Percentiles rank a stretch among this genome's conserved stretches.
Conservation (phyloP, 2,329 filamentous ascomycete species). For the Albifimbria verrucaria region DNA sequence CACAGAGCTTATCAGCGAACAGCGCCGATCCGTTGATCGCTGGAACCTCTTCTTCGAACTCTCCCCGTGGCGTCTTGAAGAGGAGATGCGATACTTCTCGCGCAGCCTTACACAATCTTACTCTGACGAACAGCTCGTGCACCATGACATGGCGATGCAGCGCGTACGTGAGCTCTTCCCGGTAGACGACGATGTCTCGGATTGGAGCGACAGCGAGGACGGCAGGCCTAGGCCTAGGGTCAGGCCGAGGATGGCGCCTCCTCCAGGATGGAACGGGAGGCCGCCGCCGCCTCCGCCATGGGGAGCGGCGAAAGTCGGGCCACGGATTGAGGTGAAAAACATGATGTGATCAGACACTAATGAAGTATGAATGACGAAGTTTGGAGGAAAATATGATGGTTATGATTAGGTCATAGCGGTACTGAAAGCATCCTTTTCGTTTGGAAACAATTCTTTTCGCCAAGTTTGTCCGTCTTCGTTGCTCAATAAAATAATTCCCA, state of each 20-base stretch:
- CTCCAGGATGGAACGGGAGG: too few species aligned
- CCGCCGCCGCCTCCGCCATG: too few species aligned
- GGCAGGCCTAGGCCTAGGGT: background rate
- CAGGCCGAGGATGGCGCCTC: background rate
- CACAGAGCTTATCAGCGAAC: constrained; percentile 3
- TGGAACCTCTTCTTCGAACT: constrained; percentile 10
- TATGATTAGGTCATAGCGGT: too few species aligned
- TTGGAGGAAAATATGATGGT: too few species aligned
- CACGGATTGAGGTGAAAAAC: too few species aligned
- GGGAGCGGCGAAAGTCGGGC: too few species aligned
- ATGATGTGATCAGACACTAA: too few species aligned
- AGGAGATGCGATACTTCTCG: constrained; percentile 14
- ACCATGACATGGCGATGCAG: constrained; percentile 9
- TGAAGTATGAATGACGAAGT: too few species aligned
- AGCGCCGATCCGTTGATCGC: constrained; percentile 8
- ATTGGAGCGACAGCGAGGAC: background rate
- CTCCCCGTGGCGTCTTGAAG: constrained; percentile 7
- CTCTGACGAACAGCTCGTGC: constrained; percentile 11
- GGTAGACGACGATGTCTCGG: background rate
- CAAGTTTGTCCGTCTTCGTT: too few species aligned
- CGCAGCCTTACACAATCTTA: constrained; percentile 12
- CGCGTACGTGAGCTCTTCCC: constrained; percentile 9
- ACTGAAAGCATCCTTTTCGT: too few species aligned
- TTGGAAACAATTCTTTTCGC: too few species aligned
- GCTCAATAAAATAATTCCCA: too few species aligned